These are phyloP conservation scores for Mucor irregularis DNA, from an alignment of 371 early-diverging fungal species.

Conservation along the genomic window DNA sequence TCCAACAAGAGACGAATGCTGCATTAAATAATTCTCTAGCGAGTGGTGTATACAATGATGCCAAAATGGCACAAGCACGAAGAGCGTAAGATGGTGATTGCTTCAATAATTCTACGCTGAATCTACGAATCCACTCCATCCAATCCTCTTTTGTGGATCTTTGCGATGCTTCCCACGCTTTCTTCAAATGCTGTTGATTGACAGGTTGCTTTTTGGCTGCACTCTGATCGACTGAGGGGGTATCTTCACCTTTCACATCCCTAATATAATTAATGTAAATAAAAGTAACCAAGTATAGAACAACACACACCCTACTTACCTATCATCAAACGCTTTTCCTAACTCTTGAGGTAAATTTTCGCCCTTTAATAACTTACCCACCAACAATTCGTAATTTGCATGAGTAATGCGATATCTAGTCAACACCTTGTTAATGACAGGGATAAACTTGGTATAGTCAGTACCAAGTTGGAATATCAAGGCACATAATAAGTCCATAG, in stretches of 20 bases:
- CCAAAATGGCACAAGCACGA: constrained; percentile 88
- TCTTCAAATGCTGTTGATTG: constrained; percentile 85
- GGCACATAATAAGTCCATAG: constrained; percentile 84
- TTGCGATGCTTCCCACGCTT: constrained; percentile 93
- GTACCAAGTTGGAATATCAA: constrained; percentile 85
- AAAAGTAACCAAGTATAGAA: too few species aligned
- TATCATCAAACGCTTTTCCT: constrained; percentile 50
- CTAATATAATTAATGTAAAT: too few species aligned
- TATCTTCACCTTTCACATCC: constrained; percentile 48
- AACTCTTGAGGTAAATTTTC: constrained; percentile 78
- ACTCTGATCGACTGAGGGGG: constrained; percentile 56
- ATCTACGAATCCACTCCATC: constrained; percentile 93
- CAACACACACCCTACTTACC: too few species aligned
- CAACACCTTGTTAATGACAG: constrained; percentile 80
- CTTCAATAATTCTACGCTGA: constrained; percentile 92
- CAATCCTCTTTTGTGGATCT: constrained; percentile 94
- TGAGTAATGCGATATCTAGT: constrained; percentile 68
- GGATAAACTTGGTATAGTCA: constrained; percentile 90
- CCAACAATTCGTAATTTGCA: constrained; percentile 69
- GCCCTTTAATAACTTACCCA: constrained; percentile 73
- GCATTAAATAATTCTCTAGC: constrained; percentile 95
- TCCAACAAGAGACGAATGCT: constrained; percentile 97
- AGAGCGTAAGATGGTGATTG: constrained; percentile 96
- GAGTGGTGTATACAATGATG: constrained; percentile 80
- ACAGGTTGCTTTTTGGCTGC: constrained; percentile 76